Percentiles rank a stretch among this genome's conserved stretches.
Evolutionary conservation across 306 rosid genomes (phyloP).

Genomic region (Sechiopsis laciniata): DNA sequence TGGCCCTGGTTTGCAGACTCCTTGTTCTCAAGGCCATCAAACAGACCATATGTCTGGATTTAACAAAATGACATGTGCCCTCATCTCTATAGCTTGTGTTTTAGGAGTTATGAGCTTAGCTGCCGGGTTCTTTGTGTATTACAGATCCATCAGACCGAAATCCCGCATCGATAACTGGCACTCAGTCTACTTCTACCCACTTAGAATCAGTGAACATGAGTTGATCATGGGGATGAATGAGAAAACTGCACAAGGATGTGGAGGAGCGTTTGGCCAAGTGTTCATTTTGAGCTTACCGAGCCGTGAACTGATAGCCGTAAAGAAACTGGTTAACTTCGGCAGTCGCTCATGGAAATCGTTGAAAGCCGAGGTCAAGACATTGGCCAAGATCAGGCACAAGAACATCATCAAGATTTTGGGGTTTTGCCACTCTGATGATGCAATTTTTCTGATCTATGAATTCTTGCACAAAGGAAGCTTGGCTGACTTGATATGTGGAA

Average conservation of each 20-base stretch:
- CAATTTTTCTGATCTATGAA: conserved; percentile 70
- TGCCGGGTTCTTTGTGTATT: conserved; percentile 54
- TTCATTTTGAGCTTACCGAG: conserved; percentile 64
- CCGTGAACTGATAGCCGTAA: conserved; percentile 76
- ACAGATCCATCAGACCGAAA: conserved; percentile 42
- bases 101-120: conserved; percentile 48
- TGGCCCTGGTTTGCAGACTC: conserved; percentile 69
- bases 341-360: conserved; percentile 57
- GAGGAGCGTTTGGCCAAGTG: conserved; percentile 68
- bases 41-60: conserved; percentile 40
- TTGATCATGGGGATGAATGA: conserved; percentile 78
- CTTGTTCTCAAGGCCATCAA: conserved; percentile 58
- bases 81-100: conserved; percentile 66
- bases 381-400: conserved; percentile 92
- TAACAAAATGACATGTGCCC: conserved; percentile 54
- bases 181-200: conserved; percentile 86
- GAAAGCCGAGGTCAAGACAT: conserved; percentile 75
- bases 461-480: conserved; percentile 72
- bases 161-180: conserved; percentile 47
- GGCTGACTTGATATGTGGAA: conserved; percentile 59
- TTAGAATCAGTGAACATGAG: conserved; percentile 81
- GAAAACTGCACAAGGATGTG: conserved; percentile 53
- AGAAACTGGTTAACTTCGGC: conserved; percentile 73
- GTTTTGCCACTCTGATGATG: conserved; percentile 77
- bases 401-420: conserved; percentile 76